These are phyloP conservation scores for Circinella umbellata DNA, from an alignment of 371 early-diverging fungal genomes.

Conservation along the genomic window DNA sequence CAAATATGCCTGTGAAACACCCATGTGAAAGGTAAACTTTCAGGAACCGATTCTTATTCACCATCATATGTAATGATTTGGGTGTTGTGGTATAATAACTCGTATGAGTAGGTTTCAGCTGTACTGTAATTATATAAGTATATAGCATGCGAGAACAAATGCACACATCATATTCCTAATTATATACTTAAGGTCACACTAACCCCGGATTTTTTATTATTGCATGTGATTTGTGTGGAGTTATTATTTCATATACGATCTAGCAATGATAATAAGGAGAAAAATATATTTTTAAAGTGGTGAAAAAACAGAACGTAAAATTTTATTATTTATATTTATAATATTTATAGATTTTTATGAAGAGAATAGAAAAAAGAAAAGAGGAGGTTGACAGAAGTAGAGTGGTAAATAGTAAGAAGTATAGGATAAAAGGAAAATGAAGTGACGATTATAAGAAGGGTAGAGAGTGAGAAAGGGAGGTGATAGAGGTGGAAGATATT, in stretches of 20 bases:
- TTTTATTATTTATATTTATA: not conserved
- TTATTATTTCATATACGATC: not conserved
- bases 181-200: not conserved
- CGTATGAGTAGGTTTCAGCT: no score
- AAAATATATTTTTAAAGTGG: no score
- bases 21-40: conserved; percentile 2
- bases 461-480: no score
- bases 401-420: not conserved
- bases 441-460: not conserved
- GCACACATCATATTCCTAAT: no score
- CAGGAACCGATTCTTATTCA: not conserved
- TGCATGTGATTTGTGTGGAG: conserved; percentile 1
- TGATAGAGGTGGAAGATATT: no score
- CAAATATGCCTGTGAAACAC: not conserved
- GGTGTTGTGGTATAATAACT: no score
- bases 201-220: conserved; percentile 10
- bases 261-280: no score
- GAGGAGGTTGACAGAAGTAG: not conserved
- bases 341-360: not conserved
- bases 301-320: not conserved
- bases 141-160: no score
- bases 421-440: not conserved
- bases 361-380: not conserved
- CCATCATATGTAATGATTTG: not conserved
- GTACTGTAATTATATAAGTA: no score